Evolutionary conservation across 1,139 yeast genomes (phyloP), one percentile per base, ranked within the genome.

Genomic region (Candida glucosophila): DNA sequence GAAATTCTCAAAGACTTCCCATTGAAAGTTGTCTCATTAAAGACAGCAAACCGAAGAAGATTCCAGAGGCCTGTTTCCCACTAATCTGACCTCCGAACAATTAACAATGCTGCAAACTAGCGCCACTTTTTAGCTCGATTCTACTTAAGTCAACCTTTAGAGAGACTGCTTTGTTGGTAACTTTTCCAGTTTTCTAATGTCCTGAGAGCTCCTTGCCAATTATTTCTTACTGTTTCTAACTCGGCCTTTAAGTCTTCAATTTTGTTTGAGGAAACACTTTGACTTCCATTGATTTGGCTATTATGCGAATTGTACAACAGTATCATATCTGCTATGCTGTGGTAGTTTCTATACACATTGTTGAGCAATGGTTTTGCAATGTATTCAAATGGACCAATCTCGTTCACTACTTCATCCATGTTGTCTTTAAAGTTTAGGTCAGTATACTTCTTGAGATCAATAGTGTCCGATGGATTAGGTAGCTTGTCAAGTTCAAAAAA

Each of bases 401-500:
- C 60, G 19, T 49, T 56, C 10, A 47, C 41, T 4, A 42, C 34
- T 8, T 30, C 29, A 6, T 22, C 19, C 6, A 21, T 14, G n/a
- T 20, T 26, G 8, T 22, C 22, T 9, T 19, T 14, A n/a, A 15
- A 25, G 20, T 38, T 31, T 15, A 57, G 34, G 29, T 59, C 59
- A 8, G 21, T 76, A 27, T 88, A 77, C 39, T 76, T 80, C 40
- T 69, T 77, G 17, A 77, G 82, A 2, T 72, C 83, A 5, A 72
- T 75, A 4, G 59, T 76, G 12, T 19, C 21, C 3, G 59, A 54
- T 1, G 69, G 69, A 28, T 52, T 55, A 1, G 61, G 52, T 23
- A 56, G 36, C 8, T 26, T 41, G 3, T 31, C 26, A 1, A 24
- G 22, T 4, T 29, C 34, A 6, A 36, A 33, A 18, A 27, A 30